Evolutionary conservation across 306 rosid genomes (phyloP).

Genomic region (Carpinus fangiana): DNA sequence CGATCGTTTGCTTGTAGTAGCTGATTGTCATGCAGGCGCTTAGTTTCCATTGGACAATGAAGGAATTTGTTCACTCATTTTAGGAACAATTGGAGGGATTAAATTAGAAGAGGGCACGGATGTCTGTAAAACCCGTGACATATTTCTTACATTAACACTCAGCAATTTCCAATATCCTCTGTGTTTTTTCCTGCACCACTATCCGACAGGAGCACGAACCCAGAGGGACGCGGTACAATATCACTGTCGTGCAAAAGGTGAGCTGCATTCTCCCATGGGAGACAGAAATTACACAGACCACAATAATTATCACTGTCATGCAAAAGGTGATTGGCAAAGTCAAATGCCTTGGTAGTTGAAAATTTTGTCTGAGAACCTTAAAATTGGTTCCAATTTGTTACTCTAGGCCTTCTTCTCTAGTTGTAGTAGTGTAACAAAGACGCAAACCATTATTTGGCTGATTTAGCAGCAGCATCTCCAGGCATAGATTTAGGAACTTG

Average conservation of each 20-base stretch:
- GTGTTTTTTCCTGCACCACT: slow-evolving; percentile 25
- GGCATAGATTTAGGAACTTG: too few species aligned
- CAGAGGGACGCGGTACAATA: slow-evolving; percentile 23
- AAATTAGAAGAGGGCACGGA: slow-evolving; percentile 33
- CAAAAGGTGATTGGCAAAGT: slow-evolving; percentile 30
- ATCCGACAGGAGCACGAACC: slow-evolving; percentile 24
- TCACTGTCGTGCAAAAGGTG: slow-evolving; percentile 5
- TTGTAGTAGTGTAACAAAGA: neutral
- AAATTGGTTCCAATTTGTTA: neutral
- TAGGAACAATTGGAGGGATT: slow-evolving; percentile 18
- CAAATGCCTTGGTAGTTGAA: slow-evolving; percentile 35
- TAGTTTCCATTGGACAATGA: slow-evolving; percentile 20
- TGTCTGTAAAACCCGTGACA: slow-evolving; percentile 48
- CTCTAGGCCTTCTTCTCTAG: neutral
- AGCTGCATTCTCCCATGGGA: neutral
- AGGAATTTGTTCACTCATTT: slow-evolving; percentile 27
- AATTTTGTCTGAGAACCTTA: neutral
- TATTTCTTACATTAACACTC: slow-evolving; percentile 11
- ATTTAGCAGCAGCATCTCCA: too few species aligned
- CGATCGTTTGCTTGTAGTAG: slow-evolving; percentile 5
- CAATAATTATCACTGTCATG: slow-evolving; percentile 32
- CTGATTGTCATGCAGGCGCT: slow-evolving; percentile 13
- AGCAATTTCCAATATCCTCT: slow-evolving; percentile 41
- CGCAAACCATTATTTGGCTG: too few species aligned
- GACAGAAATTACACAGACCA: slow-evolving; percentile 30